Base-by-base conservation (phyloP, 2,329 filamentous ascomycete genomes). In the Endothia cerciana region DNA sequence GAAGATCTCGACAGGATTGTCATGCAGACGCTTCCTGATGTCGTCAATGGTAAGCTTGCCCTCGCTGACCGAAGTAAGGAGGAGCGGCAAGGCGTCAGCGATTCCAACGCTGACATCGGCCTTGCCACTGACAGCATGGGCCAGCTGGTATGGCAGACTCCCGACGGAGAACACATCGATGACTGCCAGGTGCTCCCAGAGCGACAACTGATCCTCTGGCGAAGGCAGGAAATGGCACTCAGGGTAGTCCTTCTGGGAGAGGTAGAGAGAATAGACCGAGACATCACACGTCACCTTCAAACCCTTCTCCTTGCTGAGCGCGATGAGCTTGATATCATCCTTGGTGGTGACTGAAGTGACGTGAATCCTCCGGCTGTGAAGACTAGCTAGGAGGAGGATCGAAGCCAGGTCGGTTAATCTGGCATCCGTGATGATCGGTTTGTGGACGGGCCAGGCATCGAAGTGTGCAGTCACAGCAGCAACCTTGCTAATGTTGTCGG, bases 401-500 rank as follows among this genome's bases (percentile, higher is more conserved):
- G 91, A 93, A n/a, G 91, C 91, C 66, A 94, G 83, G 73, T 94
- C 91, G 1, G 90, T 92, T 64, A 89, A 87, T 81, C 92, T 92
- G 61, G 91, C 91, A 77, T 94, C 91, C 0, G 91, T 94, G 72
- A 94, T 82, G 72, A 94, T 91, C 60, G 91, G 90, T 81, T 94
- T 94, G 81, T 87, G 89, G 4, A 83, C 81, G 43, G 91, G 91
- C 91, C 91, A 94, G 30, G 88, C 84, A 68, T 89, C 89, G 73
- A 94, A 94, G 80, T 94, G 91, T 67, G 89, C 87, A 62, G 90
- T 92, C 68, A 93, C 90, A 11, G 91, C 88, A 25, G 91, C 90
- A 56, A 93, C 91, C 81, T 92, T 92, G 84, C 88, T 93, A 76
- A 94, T 93, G 77, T 93, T 94, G 71, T 90, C 91, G 67, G 90